Conservation (phyloP, 2,329 filamentous ascomycete species). For the Zymoseptoria crescenta region DNA sequence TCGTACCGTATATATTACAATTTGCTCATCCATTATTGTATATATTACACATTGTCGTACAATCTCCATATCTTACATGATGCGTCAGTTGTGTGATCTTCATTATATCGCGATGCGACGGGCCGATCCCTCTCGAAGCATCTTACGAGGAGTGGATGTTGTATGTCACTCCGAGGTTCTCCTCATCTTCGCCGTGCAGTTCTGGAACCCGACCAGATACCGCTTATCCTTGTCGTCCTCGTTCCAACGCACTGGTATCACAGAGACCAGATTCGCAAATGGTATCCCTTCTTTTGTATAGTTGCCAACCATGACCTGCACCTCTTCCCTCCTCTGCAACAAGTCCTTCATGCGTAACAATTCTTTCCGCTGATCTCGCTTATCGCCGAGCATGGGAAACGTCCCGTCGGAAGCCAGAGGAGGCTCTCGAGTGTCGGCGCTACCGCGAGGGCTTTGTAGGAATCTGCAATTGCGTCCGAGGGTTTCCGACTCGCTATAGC, state of each 20-base stretch:
- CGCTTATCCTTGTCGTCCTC: not conserved
- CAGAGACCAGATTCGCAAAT: constrained; percentile 2
- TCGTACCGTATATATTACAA: no score
- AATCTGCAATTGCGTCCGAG: constrained; percentile 4
- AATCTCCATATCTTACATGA: not conserved
- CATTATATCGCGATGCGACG: no score
- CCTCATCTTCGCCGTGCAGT: not conserved
- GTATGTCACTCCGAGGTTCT: not conserved
- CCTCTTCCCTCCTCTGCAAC: not conserved
- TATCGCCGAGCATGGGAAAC: not conserved
- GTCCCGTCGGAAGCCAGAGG: not conserved
- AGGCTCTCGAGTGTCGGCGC: not conserved
- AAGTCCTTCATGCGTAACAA: not conserved
- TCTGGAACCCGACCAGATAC: constrained; percentile 3
- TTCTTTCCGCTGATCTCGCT: not conserved
- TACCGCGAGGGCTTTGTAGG: not conserved
- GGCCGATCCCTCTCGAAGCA: no score
- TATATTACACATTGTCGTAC: not conserved
- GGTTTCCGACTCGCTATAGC: not conserved
- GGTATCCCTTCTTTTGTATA: not conserved
- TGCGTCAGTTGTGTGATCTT: not conserved
- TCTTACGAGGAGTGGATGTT: not conserved
- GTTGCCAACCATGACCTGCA: not conserved
- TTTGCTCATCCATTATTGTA: not conserved
- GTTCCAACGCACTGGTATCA: not conserved